Conservation (phyloP, 148 eudicot species). For the Tetragonia tetragonoides region DNA sequence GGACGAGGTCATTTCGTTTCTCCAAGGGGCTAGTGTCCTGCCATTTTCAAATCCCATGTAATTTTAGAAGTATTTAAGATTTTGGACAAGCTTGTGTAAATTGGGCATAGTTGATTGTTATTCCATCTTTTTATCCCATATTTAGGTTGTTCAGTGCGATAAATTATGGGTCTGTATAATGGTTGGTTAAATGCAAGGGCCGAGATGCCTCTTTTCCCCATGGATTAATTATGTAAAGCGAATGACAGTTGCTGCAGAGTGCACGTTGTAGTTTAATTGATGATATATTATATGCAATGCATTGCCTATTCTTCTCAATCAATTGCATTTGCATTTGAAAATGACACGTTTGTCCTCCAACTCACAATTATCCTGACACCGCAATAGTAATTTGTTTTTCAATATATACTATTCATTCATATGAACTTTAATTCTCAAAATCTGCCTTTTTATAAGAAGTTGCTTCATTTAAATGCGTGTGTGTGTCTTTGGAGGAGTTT, state of each 20-base stretch:
- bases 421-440: too few species aligned
- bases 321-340: too few species aligned
- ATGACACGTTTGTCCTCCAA: too few species aligned
- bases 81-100: slow-evolving; percentile 45
- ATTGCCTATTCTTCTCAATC: not conserved
- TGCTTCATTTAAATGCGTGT: too few species aligned
- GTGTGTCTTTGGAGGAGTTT: too few species aligned
- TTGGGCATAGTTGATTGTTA: slow-evolving; percentile 37
- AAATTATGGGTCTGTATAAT: slow-evolving; percentile 15
- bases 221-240: slow-evolving; percentile 14
- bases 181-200: slow-evolving; percentile 13
- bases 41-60: slow-evolving; percentile 25
- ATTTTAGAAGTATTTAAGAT: slow-evolving; percentile 39
- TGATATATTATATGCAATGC: not conserved
- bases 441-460: too few species aligned
- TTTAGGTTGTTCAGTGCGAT: slow-evolving; percentile 7
- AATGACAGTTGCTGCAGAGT: not conserved
- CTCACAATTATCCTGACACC: too few species aligned
- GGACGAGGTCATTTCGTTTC: slow-evolving; percentile 8
- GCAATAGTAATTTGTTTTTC: too few species aligned
- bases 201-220: not conserved
- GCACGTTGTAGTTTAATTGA: slow-evolving; percentile 11
- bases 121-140: not conserved
- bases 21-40: slow-evolving; percentile 15
- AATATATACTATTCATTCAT: too few species aligned